Percentiles rank a stretch among this genome's conserved stretches.
Evolutionary conservation across 2,329 filamentous ascomycete genomes (phyloP).

Genomic region (Aspergillus udagawae): DNA sequence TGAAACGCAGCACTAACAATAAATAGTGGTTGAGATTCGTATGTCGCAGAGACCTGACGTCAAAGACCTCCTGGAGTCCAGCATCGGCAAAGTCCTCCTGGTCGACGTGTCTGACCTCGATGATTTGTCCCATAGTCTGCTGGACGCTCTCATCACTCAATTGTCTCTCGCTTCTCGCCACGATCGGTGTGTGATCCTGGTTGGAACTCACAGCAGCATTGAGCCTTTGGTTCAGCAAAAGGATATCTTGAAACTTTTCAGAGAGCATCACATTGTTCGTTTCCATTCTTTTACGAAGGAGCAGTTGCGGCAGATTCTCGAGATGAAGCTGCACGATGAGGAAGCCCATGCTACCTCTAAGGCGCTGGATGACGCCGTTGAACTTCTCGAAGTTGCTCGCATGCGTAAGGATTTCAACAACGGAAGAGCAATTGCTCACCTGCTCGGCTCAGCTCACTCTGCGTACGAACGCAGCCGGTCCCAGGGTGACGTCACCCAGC

Average conservation of each 20-base stretch:
- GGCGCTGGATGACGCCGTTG: constrained; percentile 14
- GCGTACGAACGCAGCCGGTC: constrained; percentile 11
- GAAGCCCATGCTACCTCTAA: constrained; percentile 13
- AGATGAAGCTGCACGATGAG: constrained; percentile 12
- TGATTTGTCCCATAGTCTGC: not conserved
- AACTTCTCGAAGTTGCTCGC: constrained; percentile 12
- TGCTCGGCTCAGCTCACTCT: constrained; percentile 13
- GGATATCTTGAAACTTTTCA: constrained; percentile 1
- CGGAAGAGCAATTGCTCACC: constrained; percentile 14
- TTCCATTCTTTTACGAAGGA: constrained; percentile 10
- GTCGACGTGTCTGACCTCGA: constrained; percentile 13
- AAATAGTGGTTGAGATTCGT: not conserved
- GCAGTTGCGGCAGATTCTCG: constrained; percentile 15
- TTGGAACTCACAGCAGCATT: constrained; percentile 9
- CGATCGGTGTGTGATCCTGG: constrained; percentile 12
- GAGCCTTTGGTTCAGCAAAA: constrained; percentile 11
- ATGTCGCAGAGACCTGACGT: constrained; percentile 2
- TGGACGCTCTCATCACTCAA: constrained; percentile 7
- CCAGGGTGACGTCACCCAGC: not conserved
- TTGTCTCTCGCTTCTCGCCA: constrained; percentile 3
- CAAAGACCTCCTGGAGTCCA: constrained; percentile 3
- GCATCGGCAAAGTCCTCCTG: constrained; percentile 12
- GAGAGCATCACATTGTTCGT: constrained; percentile 7
- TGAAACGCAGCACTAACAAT: not conserved
- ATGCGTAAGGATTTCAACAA: constrained; percentile 20